Conservation (phyloP, 2,329 filamentous ascomycete genomes). For the Dactylellina leptospora region DNA sequence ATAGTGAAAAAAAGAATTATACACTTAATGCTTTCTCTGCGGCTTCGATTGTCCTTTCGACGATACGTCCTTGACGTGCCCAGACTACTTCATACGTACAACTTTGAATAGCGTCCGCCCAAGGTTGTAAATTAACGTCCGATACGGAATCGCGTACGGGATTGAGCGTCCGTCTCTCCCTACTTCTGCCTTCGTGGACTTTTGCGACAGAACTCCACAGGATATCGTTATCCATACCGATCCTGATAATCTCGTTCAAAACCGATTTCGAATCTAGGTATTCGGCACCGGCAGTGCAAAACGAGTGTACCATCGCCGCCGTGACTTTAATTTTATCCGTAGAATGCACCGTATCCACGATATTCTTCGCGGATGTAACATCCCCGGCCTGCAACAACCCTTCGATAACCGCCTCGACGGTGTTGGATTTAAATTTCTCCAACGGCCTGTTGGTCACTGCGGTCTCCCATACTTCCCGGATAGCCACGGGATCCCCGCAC, state of each 20-base stretch:
- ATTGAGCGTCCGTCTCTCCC: too few relatives aligned
- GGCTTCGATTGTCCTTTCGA: slow-evolving; percentile 23
- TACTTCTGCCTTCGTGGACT: neutral
- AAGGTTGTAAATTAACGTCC: neutral
- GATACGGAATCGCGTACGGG: too few relatives aligned
- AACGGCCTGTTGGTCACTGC: neutral
- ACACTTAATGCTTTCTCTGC: slow-evolving; percentile 35
- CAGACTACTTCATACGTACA: slow-evolving; percentile 34
- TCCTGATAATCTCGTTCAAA: slow-evolving; percentile 10
- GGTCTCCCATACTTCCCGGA: slow-evolving; percentile 22
- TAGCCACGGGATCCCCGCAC: slow-evolving; percentile 8
- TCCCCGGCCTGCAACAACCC: slow-evolving; percentile 14
- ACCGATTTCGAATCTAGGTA: neutral
- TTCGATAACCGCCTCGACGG: slow-evolving; percentile 18
- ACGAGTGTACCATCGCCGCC: slow-evolving; percentile 19
- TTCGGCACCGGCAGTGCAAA: slow-evolving; percentile 1
- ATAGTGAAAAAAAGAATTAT: too few relatives aligned
- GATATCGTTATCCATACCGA: slow-evolving; percentile 21
- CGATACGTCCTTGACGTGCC: slow-evolving; percentile 14
- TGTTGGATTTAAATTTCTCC: slow-evolving; percentile 14
- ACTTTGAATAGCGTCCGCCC: slow-evolving; percentile 28
- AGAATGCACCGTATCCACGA: neutral
- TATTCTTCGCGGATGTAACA: slow-evolving; percentile 6
- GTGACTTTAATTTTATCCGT: neutral
- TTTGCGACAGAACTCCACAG: slow-evolving; percentile 26